Evolutionary conservation across 208 protist species (phyloP).

Genomic region (Acanthamoeba healyi): DNA sequence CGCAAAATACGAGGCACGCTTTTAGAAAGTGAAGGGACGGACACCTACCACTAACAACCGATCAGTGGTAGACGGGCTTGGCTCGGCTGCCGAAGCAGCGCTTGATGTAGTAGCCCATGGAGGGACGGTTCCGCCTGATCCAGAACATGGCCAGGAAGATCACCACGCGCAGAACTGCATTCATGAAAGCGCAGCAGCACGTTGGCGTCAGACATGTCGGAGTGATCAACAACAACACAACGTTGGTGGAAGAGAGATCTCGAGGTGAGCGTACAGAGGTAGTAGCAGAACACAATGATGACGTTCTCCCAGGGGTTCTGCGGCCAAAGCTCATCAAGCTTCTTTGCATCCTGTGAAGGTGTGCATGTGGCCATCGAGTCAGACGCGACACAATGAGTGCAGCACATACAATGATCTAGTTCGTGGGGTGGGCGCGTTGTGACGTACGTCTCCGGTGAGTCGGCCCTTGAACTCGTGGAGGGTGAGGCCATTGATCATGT

Average conservation of each 20-base stretch:
- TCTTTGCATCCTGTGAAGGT: slow-evolving; percentile 5
- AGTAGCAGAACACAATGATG: slow-evolving; percentile 71
- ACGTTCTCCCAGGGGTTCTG: slow-evolving; percentile 72
- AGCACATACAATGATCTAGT: too few species aligned
- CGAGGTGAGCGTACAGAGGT: neutral
- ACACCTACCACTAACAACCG: too few species aligned
- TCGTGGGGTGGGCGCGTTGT: neutral
- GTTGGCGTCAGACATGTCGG: neutral
- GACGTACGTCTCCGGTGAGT: slow-evolving; percentile 34
- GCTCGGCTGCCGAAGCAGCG: slow-evolving; percentile 41
- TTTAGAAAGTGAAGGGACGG: too few species aligned
- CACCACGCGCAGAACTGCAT: neutral
- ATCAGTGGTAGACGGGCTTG: slow-evolving; percentile 63
- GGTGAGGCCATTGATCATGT: slow-evolving; percentile 73
- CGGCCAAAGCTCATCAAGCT: slow-evolving; percentile 59
- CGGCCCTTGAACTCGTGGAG: slow-evolving; percentile 75
- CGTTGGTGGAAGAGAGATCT: neutral
- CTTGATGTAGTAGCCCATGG: slow-evolving; percentile 54
- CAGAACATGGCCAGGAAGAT: slow-evolving; percentile 64
- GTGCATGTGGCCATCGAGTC: neutral
- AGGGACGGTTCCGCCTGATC: slow-evolving; percentile 63
- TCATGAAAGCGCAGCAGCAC: neutral
- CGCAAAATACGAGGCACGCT: too few species aligned
- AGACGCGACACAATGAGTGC: neutral
- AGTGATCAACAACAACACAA: neutral